phyloP scores from a whole-genome alignment of 2,329 filamentous ascomycete species.

The Xylariales sp. region DNA sequence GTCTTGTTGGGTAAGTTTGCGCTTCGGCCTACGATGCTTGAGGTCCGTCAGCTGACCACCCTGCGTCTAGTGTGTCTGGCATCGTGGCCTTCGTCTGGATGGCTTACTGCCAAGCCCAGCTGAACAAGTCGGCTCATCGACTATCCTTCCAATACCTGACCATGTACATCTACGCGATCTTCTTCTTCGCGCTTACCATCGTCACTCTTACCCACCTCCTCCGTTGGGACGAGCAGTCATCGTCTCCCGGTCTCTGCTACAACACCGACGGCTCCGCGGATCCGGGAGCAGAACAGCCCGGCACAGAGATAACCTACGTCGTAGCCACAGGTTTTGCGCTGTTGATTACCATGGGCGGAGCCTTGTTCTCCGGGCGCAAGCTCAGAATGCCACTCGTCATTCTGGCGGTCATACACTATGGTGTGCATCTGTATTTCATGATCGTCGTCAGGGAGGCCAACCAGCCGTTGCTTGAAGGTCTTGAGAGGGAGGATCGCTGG shows the following conservation, averaged over 20 bases:
- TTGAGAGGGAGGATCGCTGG: slow-evolving; percentile 24
- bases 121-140: slow-evolving; percentile 7
- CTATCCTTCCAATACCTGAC: slow-evolving; percentile 19
- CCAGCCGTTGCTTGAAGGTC: slow-evolving; percentile 20
- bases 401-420: slow-evolving; percentile 24
- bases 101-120: slow-evolving; percentile 9
- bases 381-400: slow-evolving; percentile 19
- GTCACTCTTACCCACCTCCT: slow-evolving; percentile 20
- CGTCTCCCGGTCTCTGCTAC: slow-evolving; percentile 23
- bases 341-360: slow-evolving; percentile 16
- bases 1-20: slow-evolving; percentile 13
- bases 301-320: slow-evolving; percentile 20
- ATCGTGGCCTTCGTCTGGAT: slow-evolving; percentile 11
- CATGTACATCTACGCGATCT: slow-evolving; percentile 20
- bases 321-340: slow-evolving; percentile 17
- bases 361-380: slow-evolving; percentile 14
- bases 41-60: not conserved
- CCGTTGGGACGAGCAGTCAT: slow-evolving; percentile 16
- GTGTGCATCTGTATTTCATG: slow-evolving; percentile 28
- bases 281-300: slow-evolving; percentile 17
- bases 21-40: not conserved
- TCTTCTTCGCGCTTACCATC: slow-evolving; percentile 24
- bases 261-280: slow-evolving; percentile 14
- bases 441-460: slow-evolving; percentile 26
- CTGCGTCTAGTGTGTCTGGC: slow-evolving; percentile 8